Base-by-base conservation (phyloP, 495 filamentous ascomycete species). In the Trichoderma virens region DNA sequence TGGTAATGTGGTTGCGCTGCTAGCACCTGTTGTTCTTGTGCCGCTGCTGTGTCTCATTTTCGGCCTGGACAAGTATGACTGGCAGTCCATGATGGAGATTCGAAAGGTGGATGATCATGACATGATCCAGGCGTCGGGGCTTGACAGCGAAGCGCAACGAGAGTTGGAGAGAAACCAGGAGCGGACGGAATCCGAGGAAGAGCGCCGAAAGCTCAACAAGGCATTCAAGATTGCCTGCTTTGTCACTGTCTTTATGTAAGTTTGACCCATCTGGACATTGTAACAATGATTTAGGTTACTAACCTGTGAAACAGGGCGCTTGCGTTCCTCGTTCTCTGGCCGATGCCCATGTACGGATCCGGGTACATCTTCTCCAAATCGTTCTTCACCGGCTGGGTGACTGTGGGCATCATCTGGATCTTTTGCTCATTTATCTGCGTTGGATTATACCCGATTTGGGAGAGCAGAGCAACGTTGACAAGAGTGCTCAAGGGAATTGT, bases 301-400 rank as follows among this genome's bases (percentile, higher is more conserved):
- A 62, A 62, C 38, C 7, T 25, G 20, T 8, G 2, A 38, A 34
- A 30, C 23, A 62, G 61, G 34, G 88, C 89, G 0, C 60, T 92
- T 0, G 79, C 81, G 16, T 70, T 93, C 41, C 74, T 92, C 9
- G 79, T 93, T 27, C 80, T 92, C 51, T 93, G 90, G 90, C 90
- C 90, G 4, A 90, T 92, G 75, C 90, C 90, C 1, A 84, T 93
- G 85, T 93, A 91, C 69, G 90, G 88, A 13, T 76, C 76, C 3
- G 81, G 81, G 5, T 93, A 93, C 67, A 78, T 92, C 27, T 92
- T 92, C 76, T 86, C 82, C 71, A 88, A 87, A 77, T 78, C 80
- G 66, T 92, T 92, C 78, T 92, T 92, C 77, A 90, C 88, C 0
- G 89, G 89, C 28, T 92, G 89, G 89, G 83, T 91, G 18, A 73